phyloP scores from a whole-genome alignment of 2,329 filamentous ascomycete species.

The Paramyrothecium sp. region DNA sequence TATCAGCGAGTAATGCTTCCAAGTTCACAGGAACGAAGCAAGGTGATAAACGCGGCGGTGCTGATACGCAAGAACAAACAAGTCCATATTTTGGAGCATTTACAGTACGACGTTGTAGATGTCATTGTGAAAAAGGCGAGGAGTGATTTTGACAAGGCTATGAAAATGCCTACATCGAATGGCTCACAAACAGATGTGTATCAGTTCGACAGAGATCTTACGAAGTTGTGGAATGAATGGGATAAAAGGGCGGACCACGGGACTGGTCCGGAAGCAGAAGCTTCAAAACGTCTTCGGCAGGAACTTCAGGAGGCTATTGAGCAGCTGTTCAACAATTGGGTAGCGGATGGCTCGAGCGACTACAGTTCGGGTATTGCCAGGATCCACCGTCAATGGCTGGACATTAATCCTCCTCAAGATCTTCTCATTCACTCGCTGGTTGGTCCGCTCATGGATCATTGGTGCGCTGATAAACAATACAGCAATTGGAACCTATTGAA shows the following conservation, averaged over 20 bases:
- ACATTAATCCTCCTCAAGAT: slow-evolving; percentile 33
- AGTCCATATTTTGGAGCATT: slow-evolving; percentile 59
- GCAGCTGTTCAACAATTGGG: slow-evolving; percentile 30
- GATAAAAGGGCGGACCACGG: too few species aligned
- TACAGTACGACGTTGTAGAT: slow-evolving; percentile 55
- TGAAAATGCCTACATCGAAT: slow-evolving; percentile 10
- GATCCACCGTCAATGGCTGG: slow-evolving; percentile 39
- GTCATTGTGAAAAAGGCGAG: slow-evolving; percentile 37
- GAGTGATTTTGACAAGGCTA: slow-evolving; percentile 23
- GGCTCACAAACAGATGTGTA: slow-evolving; percentile 5
- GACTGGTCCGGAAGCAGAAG: too few species aligned
- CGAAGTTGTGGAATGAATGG: slow-evolving; percentile 13
- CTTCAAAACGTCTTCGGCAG: too few species aligned
- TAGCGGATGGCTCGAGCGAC: too few species aligned
- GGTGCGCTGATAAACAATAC: slow-evolving; percentile 19
- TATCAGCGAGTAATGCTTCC: slow-evolving; percentile 14
- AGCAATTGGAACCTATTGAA: slow-evolving; percentile 49
- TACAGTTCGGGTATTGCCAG: slow-evolving; percentile 14
- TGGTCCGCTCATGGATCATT: slow-evolving; percentile 22
- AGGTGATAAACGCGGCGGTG: slow-evolving; percentile 14
- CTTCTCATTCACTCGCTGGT: slow-evolving; percentile 21
- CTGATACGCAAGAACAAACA: slow-evolving; percentile 12
- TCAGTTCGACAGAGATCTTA: slow-evolving; percentile 36
- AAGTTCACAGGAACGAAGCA: slow-evolving; percentile 44
- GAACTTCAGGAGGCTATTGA: slow-evolving; percentile 23